Evolutionary conservation across 2,329 filamentous ascomycete genomes (phyloP).

Genomic region (Ophiosphaerella herpotricha): DNA sequence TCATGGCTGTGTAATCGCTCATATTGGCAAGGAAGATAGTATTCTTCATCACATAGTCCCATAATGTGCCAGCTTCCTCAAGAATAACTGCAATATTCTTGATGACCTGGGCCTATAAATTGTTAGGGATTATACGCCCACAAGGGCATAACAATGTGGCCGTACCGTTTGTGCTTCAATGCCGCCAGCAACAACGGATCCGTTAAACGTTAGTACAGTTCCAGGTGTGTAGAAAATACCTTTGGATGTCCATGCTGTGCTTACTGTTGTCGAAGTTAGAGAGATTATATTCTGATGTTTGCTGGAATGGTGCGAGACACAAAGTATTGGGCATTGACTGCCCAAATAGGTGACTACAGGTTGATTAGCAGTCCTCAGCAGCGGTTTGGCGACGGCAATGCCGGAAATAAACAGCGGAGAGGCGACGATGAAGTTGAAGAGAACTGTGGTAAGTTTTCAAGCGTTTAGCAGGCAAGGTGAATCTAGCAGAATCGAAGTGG

Average conservation of each 20-base stretch:
- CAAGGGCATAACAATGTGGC: background rate
- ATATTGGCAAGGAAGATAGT: constrained; percentile 41
- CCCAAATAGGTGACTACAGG: constrained; percentile 39
- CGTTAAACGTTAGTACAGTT: constrained; percentile 35
- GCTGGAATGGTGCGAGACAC: constrained; percentile 3
- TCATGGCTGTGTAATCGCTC: constrained; percentile 41
- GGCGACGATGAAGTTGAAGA: constrained; percentile 24
- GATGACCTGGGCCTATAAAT: constrained; percentile 36
- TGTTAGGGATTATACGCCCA: background rate
- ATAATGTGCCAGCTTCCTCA: constrained; percentile 38
- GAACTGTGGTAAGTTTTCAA: constrained; percentile 23
- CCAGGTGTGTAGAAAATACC: constrained; percentile 40
- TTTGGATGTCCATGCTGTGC: constrained; percentile 36
- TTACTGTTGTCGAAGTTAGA: constrained; percentile 13
- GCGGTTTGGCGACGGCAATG: constrained; percentile 19
- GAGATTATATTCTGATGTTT: background rate
- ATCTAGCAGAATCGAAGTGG: background rate
- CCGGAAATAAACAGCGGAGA: constrained; percentile 21
- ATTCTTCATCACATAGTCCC: constrained; percentile 42
- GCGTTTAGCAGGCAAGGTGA: background rate
- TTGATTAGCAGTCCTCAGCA: constrained; percentile 27
- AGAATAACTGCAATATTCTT: constrained; percentile 38
- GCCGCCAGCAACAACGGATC: constrained; percentile 29
- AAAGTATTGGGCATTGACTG: constrained; percentile 36
- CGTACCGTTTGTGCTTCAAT: constrained; percentile 34